Evolutionary conservation across 1,139 yeast species (phyloP), one percentile per base, ranked within the genome.

Genomic region (Torulaspora pretoriensis): DNA sequence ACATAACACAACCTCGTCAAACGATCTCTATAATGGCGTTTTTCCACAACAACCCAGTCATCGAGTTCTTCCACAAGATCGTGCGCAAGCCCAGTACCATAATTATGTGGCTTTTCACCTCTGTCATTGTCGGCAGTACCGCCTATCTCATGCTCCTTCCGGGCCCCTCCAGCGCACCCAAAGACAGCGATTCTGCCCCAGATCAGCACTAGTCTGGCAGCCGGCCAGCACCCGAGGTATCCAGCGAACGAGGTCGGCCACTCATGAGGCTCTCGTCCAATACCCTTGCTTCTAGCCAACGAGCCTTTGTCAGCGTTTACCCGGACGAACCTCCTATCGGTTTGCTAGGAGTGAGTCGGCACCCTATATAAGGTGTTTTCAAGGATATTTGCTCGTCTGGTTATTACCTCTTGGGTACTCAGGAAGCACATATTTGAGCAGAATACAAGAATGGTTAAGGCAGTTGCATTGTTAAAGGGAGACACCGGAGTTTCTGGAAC

Each of bases 391-490:
- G 43, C 43, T 34, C 43, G 28, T 16, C 25, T 13, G 22, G n/a
- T 32, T 23, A 7, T 29, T 13, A 29, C 32, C 32, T 36, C 19
- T 28, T 19, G 14, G 29, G 29, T 24, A 19, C 25, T 3, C 6
- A 13, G n/a, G 12, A 12, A 23, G 22, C 13, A n/a, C 8, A 28
- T 19, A 4, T 19, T 19, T 13, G 27, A 28, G 27, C 14, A 16
- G 24, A 23, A 25, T 23, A n/a, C 27, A 52, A 35, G 48, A 62
- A 62, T 61, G 65, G 64, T 55, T 43, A 54, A 56, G 41, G 63
- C 70, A 80, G 97, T 92, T 69, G 97, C 97, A 69, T 95, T 92
- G 60, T 74, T 92, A 61, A 88, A 95, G 75, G 98, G 98, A 61
- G 96, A 89, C 68, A 78, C 95, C 49, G 81, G 80, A 60, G 96